A percentile compares a stretch with the other conserved stretches of the same genome.
Evolutionary conservation across 805 yeast genomes (phyloP).

Genomic region (Starmerella cellae): DNA sequence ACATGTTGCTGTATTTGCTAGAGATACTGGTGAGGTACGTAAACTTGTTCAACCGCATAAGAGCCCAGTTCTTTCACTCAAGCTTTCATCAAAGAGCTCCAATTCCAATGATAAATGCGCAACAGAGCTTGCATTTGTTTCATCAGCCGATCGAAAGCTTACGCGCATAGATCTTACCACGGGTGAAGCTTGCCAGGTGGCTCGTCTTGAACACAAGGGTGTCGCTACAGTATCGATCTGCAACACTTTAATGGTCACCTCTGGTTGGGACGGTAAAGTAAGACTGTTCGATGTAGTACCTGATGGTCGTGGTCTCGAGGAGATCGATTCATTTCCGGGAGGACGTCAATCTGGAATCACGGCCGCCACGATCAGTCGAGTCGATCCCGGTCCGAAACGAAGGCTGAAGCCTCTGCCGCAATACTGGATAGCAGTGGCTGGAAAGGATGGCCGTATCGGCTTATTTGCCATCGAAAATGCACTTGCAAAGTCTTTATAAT

Average conservation of each 20-base stretch:
- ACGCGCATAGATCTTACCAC: slow-evolving; percentile 17
- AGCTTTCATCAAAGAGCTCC: background rate
- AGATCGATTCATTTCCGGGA: slow-evolving; percentile 25
- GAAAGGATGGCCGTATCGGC: slow-evolving; percentile 42
- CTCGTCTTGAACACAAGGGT: slow-evolving; percentile 21
- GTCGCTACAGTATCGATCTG: slow-evolving; percentile 21
- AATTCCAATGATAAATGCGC: no score
- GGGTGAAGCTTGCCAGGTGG: background rate
- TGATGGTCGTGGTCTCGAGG: slow-evolving; percentile 19
- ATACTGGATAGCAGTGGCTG: slow-evolving; percentile 36
- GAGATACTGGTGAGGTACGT: background rate
- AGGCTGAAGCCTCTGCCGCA: slow-evolving; percentile 16
- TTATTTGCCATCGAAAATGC: slow-evolving; percentile 24
- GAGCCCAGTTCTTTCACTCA: slow-evolving; percentile 25
- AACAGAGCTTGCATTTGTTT: background rate
- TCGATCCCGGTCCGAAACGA: background rate
- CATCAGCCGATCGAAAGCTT: slow-evolving; percentile 17
- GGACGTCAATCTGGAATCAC: slow-evolving; percentile 25
- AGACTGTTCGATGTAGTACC: slow-evolving; percentile 22
- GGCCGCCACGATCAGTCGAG: slow-evolving; percentile 6
- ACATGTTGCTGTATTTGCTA: slow-evolving; percentile 31
- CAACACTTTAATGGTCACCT: slow-evolving; percentile 18
- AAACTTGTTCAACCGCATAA: slow-evolving; percentile 20
- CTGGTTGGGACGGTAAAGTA: slow-evolving; percentile 33
- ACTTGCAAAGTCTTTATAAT: background rate